Base-by-base conservation (phyloP, 768 basidiomycete genomes). In the Psilocybe subaeruginosa region DNA sequence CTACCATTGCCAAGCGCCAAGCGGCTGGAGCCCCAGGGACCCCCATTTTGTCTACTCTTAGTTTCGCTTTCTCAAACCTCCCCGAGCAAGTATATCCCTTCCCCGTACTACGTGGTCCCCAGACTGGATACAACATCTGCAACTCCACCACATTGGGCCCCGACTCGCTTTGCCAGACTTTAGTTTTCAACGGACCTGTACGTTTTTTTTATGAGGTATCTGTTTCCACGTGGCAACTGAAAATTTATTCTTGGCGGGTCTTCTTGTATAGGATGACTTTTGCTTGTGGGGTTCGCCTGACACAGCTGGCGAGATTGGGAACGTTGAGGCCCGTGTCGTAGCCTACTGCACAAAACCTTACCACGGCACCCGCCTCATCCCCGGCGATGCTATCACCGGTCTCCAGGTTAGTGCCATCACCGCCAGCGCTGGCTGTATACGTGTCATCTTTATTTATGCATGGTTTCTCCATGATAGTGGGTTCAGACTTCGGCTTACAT, bases 281-380 rank as follows among this genome's bases (percentile, higher is more conserved):
- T 90, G 89, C 62, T 64, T 90, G 0, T 90, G 86, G 85, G 85
- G 80, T 23, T 82, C 87, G 0, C 66, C 77, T 1, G 72, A 74
- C 19, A 74, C 82, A 3, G 76, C 82, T 71, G 79, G 81, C 29
- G 71, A 77, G 23, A 86, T 93, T 54, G 87, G 81, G 30, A 80
- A 89, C 64, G 83, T 82, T 0, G 91, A 93, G 70, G 85, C 80
- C 43, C 76, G 84, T 66, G 85, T 84, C 64, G 90, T 93, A 3
- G 84, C 90, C 0, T 93, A 84, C 80, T 94, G 90, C 74, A 85
- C 85, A 12, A 85, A 88, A 70, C 79, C 80, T 2, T 83, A 82
- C 11, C 83, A 81, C 53, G 92, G 92, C 3, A 84, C 89, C 2
- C 87, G 92, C 61, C 69, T 87, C 58, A 90, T 93, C 33, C 89